Base-by-base conservation (phyloP, 768 basidiomycete genomes). In the Rhodocollybia butyracea region DNA sequence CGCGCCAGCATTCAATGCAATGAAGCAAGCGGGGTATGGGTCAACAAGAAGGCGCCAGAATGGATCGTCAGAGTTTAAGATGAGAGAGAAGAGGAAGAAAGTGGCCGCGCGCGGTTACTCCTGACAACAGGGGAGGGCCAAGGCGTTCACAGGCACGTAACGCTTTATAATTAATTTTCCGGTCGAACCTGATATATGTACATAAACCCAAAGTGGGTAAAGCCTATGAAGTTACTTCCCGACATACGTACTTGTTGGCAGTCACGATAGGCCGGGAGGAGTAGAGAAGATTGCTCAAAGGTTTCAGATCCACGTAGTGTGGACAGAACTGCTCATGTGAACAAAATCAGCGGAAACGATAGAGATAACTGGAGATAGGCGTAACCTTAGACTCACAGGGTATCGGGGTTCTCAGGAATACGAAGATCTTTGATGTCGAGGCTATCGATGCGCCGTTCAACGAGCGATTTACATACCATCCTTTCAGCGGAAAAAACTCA, bases 1-100 rank as follows among this genome's bases (percentile, higher is more conserved):
- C 34, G 53, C 32, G 43, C 30, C 53, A 54, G 53, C 53, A 54
- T 54, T 54, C 53, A 46, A 54, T 34, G 53, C 42, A 39, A n/a
- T 45, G 43, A 36, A 38, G 53, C 40, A 17, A 31, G 45, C 26
- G 41, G 27, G 52, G 34, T 12, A 19, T 13, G 21, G 27, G 19
- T 29, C 29, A 34, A 47, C 19, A 34, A 34, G 26, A 41, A 31
- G 19, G 51, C 27, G 34, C 29, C 30, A 8, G 32, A 24, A 29
- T 17, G 24, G 51, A 40, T 26, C 27, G 38, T 10, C 31, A 53
- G n/a, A 43, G 51, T 42, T 53, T 53, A 53, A 30, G 31, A 22
- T 46, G 45, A 40, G n/a, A 24, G 10, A 41, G 39, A 8, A 41
- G 51, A 42, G 24, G 27, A 53, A 24, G 22, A 6, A 50, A 26